Evolutionary conservation across 192 early-diverging fungal species (phyloP), one percentile per base, ranked within the genome.

Genomic region (Umbelopsis ramanniana): DNA sequence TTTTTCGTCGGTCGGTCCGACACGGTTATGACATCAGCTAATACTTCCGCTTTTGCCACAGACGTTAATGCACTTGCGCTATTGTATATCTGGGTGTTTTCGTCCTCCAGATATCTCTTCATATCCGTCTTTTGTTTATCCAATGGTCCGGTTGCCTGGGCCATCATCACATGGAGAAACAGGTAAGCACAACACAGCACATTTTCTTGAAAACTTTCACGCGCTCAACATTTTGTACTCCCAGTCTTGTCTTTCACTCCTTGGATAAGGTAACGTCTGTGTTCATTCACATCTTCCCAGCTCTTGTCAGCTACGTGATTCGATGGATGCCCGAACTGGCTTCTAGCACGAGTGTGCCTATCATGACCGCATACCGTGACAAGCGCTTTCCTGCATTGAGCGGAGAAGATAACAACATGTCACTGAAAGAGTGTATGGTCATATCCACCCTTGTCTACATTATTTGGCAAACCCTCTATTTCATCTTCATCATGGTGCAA

Each of bases 201-300:
- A n/a, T n/a, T 1, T 6, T 15, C 19, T 21, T 6, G 19, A 50
- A 50, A 50, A n/a, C 17, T 50, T 43, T 43, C 8, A 43, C 6
- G 40, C 40, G 11, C 40, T 43, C 3, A 43, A 43, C 1, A 11
- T 1, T 43, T 12, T 0, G 40, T 43, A 43, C 11, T 6, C 40
- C 79, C 52, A 81, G 79, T 12, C 69, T 89, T 6, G 86, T 89
- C 7, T 86, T 89, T 52, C 87, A 85, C 75, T 88, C 87, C 5
- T 46, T 91, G 40, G 90, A 91, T 77, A 91, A 91, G 75, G 83
- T 88, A n/a, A 88, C 86, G 10, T 88, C 86, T 2, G 82, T 91
- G 11, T 82, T 82, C 50, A 88, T 91, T 52, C 90, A 91, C 71
- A 88, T 91, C 67, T 81, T 82, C 47, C 90, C 90, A 2, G 82